Conservation (phyloP, 495 filamentous ascomycete species). For the Astrothelium macrocarpum region DNA sequence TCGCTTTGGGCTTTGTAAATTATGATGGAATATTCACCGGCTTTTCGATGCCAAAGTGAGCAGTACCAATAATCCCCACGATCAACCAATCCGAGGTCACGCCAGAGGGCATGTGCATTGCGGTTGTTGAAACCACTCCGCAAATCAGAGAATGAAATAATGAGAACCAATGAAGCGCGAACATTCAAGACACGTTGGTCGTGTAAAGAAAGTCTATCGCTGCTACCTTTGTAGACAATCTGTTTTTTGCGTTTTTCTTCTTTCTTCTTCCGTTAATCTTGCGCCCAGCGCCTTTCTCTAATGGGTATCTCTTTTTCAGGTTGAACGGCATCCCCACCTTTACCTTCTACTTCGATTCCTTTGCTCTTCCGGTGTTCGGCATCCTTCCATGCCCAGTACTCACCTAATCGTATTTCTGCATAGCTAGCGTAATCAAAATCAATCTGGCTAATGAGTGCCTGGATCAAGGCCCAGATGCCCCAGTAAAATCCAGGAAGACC, state of each 20-base stretch:
- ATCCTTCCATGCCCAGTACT: conserved; percentile 89
- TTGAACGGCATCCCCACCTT: no score
- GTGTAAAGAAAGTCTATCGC: neutral
- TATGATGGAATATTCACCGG: neutral
- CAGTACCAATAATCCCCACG: neutral
- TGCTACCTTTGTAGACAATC: neutral
- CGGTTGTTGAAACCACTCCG: conserved; percentile 4
- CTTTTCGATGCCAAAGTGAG: neutral
- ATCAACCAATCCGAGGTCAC: neutral
- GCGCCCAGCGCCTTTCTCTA: conserved; percentile 77
- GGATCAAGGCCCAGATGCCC: conserved; percentile 96
- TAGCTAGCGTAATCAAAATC: conserved; percentile 96
- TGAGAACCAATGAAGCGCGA: neutral
- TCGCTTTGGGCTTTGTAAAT: neutral
- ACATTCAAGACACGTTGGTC: neutral
- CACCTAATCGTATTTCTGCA: conserved; percentile 74
- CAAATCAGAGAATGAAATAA: neutral
- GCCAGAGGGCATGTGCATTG: neutral
- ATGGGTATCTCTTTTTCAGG: conserved; percentile 47
- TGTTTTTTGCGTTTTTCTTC: conserved; percentile 30
- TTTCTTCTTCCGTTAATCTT: conserved; percentile 29
- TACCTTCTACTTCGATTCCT: conserved; percentile 34
- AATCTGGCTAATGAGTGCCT: conserved; percentile 88
- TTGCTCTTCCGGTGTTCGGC: conserved; percentile 43
- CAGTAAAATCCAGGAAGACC: conserved; percentile 85